These are phyloP conservation scores for Hypoxylon fragiforme DNA, from an alignment of 495 filamentous ascomycete genomes.

Conservation along the genomic window DNA sequence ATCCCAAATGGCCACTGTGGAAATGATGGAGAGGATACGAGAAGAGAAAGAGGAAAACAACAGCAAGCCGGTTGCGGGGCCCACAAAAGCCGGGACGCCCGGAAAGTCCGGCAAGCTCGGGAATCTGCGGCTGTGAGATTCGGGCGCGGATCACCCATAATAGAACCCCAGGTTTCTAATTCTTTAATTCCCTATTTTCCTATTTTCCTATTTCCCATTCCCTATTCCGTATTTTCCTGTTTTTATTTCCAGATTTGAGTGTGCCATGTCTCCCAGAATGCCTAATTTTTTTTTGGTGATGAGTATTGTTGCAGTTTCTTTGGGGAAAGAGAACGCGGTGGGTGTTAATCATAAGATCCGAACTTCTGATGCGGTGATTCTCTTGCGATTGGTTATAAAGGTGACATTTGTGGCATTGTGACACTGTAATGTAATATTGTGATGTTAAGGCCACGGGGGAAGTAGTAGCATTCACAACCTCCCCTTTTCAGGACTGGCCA, in stretches of 20 bases:
- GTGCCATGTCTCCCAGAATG: no score
- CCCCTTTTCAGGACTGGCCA: conserved; percentile 5
- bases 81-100: conserved; percentile 19
- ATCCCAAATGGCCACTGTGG: no score
- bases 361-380: conserved; percentile 7
- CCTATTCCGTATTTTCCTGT: no score
- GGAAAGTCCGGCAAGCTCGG: conserved; percentile 23
- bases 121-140: conserved; percentile 3
- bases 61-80: conserved; percentile 25
- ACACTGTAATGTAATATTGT: conserved; percentile 20
- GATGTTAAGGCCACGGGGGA: conserved; percentile 23
- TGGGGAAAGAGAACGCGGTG: conserved; percentile 1
- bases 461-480: conserved; percentile 23
- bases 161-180: background rate
- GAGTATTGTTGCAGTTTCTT: background rate
- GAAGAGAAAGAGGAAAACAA: conserved; percentile 4
- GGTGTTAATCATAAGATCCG: conserved; percentile 10
- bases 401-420: no score
- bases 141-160: conserved; percentile 17
- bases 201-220: no score
- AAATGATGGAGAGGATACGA: no score
- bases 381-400: conserved; percentile 9
- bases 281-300: background rate
- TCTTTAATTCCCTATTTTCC: conserved; percentile 1
- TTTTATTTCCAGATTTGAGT: no score